Conservation (phyloP, 352 stramenopile species). For the Globisporangium takayamanum region DNA sequence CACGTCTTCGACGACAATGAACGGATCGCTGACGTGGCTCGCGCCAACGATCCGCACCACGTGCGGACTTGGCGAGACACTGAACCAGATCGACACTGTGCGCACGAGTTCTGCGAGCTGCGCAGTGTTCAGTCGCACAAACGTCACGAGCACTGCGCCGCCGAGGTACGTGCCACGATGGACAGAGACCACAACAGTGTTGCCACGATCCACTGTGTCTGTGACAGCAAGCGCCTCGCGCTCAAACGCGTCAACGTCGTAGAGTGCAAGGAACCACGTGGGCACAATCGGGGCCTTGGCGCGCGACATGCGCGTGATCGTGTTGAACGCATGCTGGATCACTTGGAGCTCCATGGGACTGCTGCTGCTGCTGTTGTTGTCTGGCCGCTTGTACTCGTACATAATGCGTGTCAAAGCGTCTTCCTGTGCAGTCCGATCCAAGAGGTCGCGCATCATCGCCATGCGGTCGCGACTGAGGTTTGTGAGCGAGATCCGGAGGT, state of each 20-base stretch:
- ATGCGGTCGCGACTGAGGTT: slow-evolving; percentile 10
- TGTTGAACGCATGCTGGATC: slow-evolving; percentile 14
- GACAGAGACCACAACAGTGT: neutral
- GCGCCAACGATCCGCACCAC: slow-evolving; percentile 2
- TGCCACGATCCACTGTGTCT: too few species aligned
- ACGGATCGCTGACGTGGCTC: slow-evolving; percentile 8
- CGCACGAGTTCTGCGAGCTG: neutral
- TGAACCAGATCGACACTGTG: neutral
- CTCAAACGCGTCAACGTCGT: slow-evolving; percentile 2
- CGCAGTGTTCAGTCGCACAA: neutral
- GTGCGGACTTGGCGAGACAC: neutral
- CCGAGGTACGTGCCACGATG: neutral
- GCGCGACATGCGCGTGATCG: slow-evolving; percentile 12
- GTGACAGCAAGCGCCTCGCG: neutral
- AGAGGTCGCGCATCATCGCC: slow-evolving; percentile 7
- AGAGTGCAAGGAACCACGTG: slow-evolving; percentile 5
- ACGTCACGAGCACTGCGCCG: neutral
- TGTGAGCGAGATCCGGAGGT: neutral
- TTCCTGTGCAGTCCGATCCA: slow-evolving; percentile 1
- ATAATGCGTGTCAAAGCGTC: slow-evolving; percentile 9
- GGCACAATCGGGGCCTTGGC: slow-evolving; percentile 6
- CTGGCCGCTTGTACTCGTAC: slow-evolving; percentile 12
- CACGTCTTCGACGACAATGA: slow-evolving; percentile 1
- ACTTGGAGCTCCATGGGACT: slow-evolving; percentile 2
- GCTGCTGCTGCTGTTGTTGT: neutral